phyloP scores from a whole-genome alignment of 75 land plant species.

The Cupressus sempervirens region DNA sequence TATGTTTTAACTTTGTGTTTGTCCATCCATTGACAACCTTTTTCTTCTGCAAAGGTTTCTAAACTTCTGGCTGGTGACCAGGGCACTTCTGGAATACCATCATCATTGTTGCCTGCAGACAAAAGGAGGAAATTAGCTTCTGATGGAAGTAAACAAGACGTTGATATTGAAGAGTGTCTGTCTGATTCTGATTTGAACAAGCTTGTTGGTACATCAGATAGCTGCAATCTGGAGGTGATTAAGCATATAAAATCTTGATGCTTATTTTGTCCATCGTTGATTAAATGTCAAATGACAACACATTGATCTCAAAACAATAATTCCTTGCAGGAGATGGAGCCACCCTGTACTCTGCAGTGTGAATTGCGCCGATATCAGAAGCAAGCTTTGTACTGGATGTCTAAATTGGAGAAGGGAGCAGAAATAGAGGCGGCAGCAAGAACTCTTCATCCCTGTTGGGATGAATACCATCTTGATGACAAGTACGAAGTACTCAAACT shows the following conservation, averaged over 20 bases:
- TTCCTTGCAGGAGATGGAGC: constrained; percentile 69
- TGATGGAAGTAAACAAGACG: constrained; percentile 31
- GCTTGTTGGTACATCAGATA: constrained; percentile 70
- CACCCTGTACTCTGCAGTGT: constrained; percentile 55
- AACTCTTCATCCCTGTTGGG: constrained; percentile 91
- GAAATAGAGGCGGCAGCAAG: constrained; percentile 53
- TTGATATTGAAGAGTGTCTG: constrained; percentile 58
- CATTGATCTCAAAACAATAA: background rate
- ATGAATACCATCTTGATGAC: constrained; percentile 60
- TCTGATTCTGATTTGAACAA: constrained; percentile 61
- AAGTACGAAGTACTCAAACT: constrained; percentile 25
- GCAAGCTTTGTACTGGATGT: constrained; percentile 91
- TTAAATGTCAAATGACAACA: background rate
- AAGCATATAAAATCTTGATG: background rate
- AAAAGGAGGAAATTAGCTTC: constrained; percentile 43
- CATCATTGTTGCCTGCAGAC: constrained; percentile 23
- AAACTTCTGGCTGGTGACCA: background rate
- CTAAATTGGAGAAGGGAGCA: constrained; percentile 53
- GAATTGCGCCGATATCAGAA: constrained; percentile 76
- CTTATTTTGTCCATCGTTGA: background rate
- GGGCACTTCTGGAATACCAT: constrained; percentile 13
- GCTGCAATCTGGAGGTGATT: constrained; percentile 55
- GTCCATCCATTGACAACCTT: background rate
- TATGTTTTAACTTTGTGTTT: constrained; percentile 1
- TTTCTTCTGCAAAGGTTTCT: background rate